Base-by-base conservation (phyloP, 257 asterid genomes). In the Solanum pimpinellifolium region DNA sequence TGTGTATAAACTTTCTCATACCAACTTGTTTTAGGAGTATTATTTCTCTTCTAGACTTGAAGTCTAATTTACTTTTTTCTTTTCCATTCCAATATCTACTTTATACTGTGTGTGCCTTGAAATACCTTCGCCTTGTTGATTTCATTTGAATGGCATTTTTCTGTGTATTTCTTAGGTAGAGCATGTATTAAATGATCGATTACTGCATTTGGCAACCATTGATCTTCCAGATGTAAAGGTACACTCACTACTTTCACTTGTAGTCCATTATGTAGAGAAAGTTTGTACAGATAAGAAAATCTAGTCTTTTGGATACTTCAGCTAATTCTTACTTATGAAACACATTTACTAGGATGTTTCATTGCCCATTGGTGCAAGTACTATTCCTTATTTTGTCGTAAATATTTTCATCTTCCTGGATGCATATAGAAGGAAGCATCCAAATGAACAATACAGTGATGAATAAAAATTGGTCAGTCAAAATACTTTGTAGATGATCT, bases 201-300 rank as follows among this genome's bases (percentile, higher is more conserved):
- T 97, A 87, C 76, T 90, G 52, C 95, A 93, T 29, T 94, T 90
- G 78, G 95, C 98, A 59, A 92, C 89, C 90, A 93, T 91, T 90
- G 99, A 97, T 90, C 92, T 96, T 89, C 96, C 90, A 85, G 97
- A 97, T 87, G 97, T 97, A 86, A 97, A 97, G 98, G 99, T 97
- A 94, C 89, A 69, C 86, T 72, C 72, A 42, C 75, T 81, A 39
- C 37, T 85, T 83, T 83, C 27, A 39, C 49, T 88, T 52, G 44
- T 37, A 44, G 62, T 70, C 13, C 52, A 35, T 27, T 66, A 16
- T 72, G 84, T 73, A 29, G 75, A 33, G 72, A 18, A 83, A 39
- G 25, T 37, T 60, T 59, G 27, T 29, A 33, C 68, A 80, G 68
- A 80, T 29, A 41, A 60, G 86, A 37, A 83, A 83, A 56, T 83